Percentiles rank a stretch among this genome's conserved stretches.
phyloP scores from a whole-genome alignment of 331 rosid species.

The Malus hybrid region DNA sequence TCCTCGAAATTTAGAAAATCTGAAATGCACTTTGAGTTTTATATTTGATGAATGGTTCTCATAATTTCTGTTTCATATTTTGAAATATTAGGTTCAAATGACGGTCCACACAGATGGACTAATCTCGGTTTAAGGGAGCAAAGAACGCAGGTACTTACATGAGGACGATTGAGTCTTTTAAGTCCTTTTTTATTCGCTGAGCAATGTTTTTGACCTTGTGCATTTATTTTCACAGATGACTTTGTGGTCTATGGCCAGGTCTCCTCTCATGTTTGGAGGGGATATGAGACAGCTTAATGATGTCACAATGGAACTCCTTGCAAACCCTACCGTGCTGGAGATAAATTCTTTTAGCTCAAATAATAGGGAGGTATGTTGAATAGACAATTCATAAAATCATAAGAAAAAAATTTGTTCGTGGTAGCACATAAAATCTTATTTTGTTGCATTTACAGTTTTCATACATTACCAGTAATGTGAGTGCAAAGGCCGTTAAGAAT shows the following conservation, averaged over 20 bases:
- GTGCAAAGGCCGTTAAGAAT: slow-evolving; percentile 13
- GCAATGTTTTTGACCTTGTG: background rate
- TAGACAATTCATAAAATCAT: background rate
- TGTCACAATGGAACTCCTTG: slow-evolving; percentile 41
- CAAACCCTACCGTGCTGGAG: slow-evolving; percentile 68
- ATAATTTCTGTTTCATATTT: background rate
- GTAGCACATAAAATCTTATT: background rate
- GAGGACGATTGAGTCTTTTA: background rate
- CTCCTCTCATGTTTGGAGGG: slow-evolving; percentile 98
- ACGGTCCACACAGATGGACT: slow-evolving; percentile 70
- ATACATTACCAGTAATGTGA: slow-evolving; percentile 32
- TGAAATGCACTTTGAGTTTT: background rate
- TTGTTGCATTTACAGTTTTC: slow-evolving; percentile 58
- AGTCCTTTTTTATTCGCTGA: background rate
- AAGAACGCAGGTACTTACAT: slow-evolving; percentile 62
- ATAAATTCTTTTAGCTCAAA: slow-evolving; percentile 68
- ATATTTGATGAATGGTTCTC: background rate
- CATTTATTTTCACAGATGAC: slow-evolving; percentile 51
- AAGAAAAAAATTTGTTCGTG: slow-evolving; percentile 5
- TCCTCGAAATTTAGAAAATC: background rate
- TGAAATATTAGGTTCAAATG: slow-evolving; percentile 51
- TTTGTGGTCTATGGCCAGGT: slow-evolving; percentile 83
- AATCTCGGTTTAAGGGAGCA: slow-evolving; percentile 54
- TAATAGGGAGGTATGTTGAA: slow-evolving; percentile 77
- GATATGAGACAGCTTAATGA: slow-evolving; percentile 73